Evolutionary conservation across 2,329 filamentous ascomycete species (phyloP).

Genomic region (Zymoseptoria tritici): DNA sequence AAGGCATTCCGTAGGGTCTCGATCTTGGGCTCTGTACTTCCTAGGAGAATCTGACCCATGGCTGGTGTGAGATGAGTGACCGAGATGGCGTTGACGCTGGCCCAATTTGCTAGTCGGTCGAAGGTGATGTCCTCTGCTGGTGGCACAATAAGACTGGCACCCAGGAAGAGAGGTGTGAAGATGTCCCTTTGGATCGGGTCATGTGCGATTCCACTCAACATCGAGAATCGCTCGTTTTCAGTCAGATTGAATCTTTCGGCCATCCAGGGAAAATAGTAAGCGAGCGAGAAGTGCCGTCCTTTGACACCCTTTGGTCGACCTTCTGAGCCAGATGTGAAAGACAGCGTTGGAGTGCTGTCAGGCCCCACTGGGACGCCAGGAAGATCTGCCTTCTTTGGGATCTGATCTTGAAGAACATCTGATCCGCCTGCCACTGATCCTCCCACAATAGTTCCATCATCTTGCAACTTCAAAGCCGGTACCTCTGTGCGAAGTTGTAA

Average conservation of each 20-base stretch:
- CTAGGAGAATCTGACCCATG: slow-evolving; percentile 93
- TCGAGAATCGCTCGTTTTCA: slow-evolving; percentile 67
- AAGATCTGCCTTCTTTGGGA: slow-evolving; percentile 46
- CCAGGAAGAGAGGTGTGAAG: slow-evolving; percentile 83
- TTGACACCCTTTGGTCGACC: slow-evolving; percentile 78
- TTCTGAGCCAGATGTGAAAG: slow-evolving; percentile 58
- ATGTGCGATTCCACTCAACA: slow-evolving; percentile 78
- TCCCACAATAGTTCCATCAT: slow-evolving; percentile 66
- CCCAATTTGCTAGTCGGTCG: slow-evolving; percentile 83
- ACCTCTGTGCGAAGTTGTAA: slow-evolving; percentile 66
- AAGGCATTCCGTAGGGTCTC: slow-evolving; percentile 65
- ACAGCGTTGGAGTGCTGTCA: slow-evolving; percentile 70
- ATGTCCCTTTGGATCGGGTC: slow-evolving; percentile 63
- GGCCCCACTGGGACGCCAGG: slow-evolving; percentile 76
- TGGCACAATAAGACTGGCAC: slow-evolving; percentile 70
- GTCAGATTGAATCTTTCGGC: slow-evolving; percentile 69
- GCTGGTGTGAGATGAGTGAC: slow-evolving; percentile 89
- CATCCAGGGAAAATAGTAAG: slow-evolving; percentile 93
- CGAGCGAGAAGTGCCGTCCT: slow-evolving; percentile 77
- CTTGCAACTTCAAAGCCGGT: slow-evolving; percentile 62
- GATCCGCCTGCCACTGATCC: slow-evolving; percentile 53
- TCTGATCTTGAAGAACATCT: slow-evolving; percentile 57
- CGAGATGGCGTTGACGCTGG: slow-evolving; percentile 64
- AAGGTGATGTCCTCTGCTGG: slow-evolving; percentile 78
- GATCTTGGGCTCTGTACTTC: slow-evolving; percentile 62